These are phyloP conservation scores for Trifolium fragiferum DNA, from an alignment of 306 rosid species.

Conservation along the genomic window DNA sequence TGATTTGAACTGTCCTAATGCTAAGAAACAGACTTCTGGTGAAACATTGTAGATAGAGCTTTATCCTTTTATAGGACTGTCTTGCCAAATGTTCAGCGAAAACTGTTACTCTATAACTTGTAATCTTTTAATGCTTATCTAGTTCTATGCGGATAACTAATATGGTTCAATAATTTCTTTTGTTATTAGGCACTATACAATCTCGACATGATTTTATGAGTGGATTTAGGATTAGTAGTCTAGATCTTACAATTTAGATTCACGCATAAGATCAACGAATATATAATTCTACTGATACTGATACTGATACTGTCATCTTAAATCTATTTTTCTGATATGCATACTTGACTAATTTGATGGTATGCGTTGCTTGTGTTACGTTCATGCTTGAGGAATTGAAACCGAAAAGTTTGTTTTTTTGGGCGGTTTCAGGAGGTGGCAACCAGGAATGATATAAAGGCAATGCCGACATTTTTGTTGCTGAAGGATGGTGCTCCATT, in stretches of 20 bases:
- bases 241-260: background rate
- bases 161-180: background rate
- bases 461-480: conserved; percentile 90
- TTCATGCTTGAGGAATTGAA: conserved; percentile 23
- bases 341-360: background rate
- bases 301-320: conserved; percentile 16
- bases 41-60: background rate
- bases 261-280: background rate
- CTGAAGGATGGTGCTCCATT: conserved; percentile 57
- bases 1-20: background rate
- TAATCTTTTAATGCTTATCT: background rate
- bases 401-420: conserved; percentile 8
- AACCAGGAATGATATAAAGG: conserved; percentile 66
- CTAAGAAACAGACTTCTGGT: background rate
- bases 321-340: background rate
- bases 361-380: background rate
- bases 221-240: background rate
- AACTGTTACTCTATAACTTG: background rate
- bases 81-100: conserved; percentile 9
- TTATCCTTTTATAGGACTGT: conserved; percentile 13
- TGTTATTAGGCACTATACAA: conserved; percentile 17
- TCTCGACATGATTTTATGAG: background rate
- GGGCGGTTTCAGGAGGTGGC: conserved; percentile 74
- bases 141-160: conserved; percentile 23
- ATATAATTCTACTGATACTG: conserved; percentile 2